phyloP scores from a whole-genome alignment of 805 yeast species.

The Tetrapisispora fleetii region DNA sequence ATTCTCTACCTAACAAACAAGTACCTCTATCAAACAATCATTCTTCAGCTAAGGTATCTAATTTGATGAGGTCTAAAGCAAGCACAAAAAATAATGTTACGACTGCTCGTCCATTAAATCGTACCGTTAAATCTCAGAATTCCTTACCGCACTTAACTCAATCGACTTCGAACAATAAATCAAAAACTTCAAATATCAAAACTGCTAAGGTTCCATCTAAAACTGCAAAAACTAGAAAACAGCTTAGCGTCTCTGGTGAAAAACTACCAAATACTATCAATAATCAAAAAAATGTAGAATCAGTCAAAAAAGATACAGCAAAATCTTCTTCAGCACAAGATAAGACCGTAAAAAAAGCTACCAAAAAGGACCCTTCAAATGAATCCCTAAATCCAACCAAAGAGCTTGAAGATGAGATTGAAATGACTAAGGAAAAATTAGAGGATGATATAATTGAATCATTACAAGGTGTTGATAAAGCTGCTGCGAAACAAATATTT shows the following conservation, averaged over 20 bases:
- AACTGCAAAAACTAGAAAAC: not conserved
- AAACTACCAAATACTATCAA: not conserved
- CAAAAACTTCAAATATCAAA: not conserved
- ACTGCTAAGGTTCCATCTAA: not conserved
- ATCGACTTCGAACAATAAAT: not conserved
- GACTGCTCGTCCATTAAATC: not conserved
- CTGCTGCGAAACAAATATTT: slow-evolving; percentile 72
- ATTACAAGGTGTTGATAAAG: slow-evolving; percentile 61
- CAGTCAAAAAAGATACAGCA: not conserved
- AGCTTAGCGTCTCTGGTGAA: not conserved
- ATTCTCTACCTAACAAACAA: not conserved
- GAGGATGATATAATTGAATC: slow-evolving; percentile 26
- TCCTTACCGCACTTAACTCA: slow-evolving; percentile 2
- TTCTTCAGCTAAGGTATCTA: no score
- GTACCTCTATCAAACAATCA: not conserved
- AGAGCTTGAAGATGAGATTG: not conserved
- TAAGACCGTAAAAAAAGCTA: slow-evolving; percentile 1
- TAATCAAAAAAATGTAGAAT: not conserved
- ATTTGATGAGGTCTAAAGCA: not conserved
- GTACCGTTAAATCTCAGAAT: not conserved
- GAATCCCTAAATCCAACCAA: not conserved
- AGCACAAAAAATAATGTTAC: not conserved
- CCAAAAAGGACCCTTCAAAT: not conserved
- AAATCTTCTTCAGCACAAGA: not conserved
- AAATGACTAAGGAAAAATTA: slow-evolving; percentile 2